A percentile compares a stretch with the other conserved stretches of the same genome.
These are phyloP conservation scores for Aureobasidium lini DNA, from an alignment of 2,329 filamentous ascomycete genomes.

Conservation along the genomic window DNA sequence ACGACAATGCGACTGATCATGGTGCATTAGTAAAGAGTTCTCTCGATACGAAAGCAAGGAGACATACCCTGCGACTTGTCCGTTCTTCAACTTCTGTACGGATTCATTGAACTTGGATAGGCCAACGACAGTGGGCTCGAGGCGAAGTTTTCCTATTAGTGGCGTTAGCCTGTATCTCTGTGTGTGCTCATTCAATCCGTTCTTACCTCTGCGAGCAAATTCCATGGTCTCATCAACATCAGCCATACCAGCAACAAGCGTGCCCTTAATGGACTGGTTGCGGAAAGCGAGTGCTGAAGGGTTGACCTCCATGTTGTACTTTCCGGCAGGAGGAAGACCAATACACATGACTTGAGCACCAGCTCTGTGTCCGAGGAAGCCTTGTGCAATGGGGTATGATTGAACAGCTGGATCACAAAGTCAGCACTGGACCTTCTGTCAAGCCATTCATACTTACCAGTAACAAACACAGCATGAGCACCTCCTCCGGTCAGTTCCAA, in stretches of 20 bases:
- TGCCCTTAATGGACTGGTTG: slow-evolving; percentile 29
- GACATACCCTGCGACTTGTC: slow-evolving; percentile 41
- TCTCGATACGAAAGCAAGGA: too few species aligned
- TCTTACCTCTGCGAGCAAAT: slow-evolving; percentile 42
- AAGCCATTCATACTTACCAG: slow-evolving; percentile 12
- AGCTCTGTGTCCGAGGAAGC: slow-evolving; percentile 40
- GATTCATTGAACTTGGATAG: slow-evolving; percentile 43
- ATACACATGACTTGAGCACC: slow-evolving; percentile 47
- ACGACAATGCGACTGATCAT: slow-evolving; percentile 37
- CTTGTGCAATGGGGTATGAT: slow-evolving; percentile 26
- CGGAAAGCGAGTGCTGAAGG: slow-evolving; percentile 29
- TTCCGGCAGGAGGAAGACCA: slow-evolving; percentile 29
- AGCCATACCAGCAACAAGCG: slow-evolving; percentile 40
- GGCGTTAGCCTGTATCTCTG: neutral
- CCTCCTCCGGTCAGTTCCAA: slow-evolving; percentile 41
- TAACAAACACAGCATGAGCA: slow-evolving; percentile 37
- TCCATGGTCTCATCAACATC: slow-evolving; percentile 41
- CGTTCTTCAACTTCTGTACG: slow-evolving; percentile 42
- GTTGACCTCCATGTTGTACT: slow-evolving; percentile 28
- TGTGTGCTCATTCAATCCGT: slow-evolving; percentile 32
- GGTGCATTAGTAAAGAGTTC: neutral
- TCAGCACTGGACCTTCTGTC: neutral
- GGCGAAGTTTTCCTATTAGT: neutral
- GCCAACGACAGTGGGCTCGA: slow-evolving; percentile 37
- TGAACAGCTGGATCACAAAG: neutral